phyloP scores from a whole-genome alignment of 495 filamentous ascomycete genomes.

The Aspergillus saccharolyticus region DNA sequence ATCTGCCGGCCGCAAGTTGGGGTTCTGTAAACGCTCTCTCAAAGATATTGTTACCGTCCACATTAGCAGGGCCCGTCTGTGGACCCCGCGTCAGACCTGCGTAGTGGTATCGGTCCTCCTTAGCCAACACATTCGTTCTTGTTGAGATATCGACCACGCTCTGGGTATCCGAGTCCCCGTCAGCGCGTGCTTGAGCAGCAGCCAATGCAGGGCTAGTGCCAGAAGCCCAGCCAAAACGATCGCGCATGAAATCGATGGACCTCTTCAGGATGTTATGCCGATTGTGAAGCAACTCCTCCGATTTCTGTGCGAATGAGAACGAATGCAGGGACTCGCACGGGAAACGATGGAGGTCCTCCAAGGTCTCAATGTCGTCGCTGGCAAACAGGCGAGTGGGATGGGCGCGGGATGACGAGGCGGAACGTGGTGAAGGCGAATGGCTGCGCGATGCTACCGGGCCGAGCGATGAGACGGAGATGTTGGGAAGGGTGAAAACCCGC shows the following conservation, averaged over 20 bases:
- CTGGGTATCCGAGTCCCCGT: constrained; percentile 81
- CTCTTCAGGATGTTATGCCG: constrained; percentile 91
- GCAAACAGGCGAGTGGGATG: constrained; percentile 53
- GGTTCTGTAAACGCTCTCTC: constrained; percentile 63
- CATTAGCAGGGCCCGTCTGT: constrained; percentile 67
- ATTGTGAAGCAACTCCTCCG: constrained; percentile 83
- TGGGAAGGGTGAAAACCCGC: constrained; percentile 60
- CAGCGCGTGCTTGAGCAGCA: constrained; percentile 74
- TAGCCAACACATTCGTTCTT: constrained; percentile 66
- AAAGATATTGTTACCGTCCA: constrained; percentile 70
- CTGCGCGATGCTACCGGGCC: constrained; percentile 45
- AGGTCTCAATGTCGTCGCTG: constrained; percentile 62
- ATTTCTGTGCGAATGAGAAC: constrained; percentile 96
- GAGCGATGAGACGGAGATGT: constrained; percentile 60
- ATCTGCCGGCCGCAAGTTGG: constrained; percentile 15
- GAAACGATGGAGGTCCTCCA: constrained; percentile 88
- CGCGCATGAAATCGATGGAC: constrained; percentile 96
- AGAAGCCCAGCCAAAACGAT: constrained; percentile 78
- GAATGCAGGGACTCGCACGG: constrained; percentile 95
- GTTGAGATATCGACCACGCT: constrained; percentile 85
- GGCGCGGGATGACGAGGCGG: constrained; percentile 47
- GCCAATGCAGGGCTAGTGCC: constrained; percentile 55
- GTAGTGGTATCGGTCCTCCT: constrained; percentile 41
- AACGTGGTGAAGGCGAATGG: constrained; percentile 56
- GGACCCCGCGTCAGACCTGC: constrained; percentile 50